Base-by-base conservation (phyloP, 352 stramenopile species). In the Phytophthora rubi region DNA sequence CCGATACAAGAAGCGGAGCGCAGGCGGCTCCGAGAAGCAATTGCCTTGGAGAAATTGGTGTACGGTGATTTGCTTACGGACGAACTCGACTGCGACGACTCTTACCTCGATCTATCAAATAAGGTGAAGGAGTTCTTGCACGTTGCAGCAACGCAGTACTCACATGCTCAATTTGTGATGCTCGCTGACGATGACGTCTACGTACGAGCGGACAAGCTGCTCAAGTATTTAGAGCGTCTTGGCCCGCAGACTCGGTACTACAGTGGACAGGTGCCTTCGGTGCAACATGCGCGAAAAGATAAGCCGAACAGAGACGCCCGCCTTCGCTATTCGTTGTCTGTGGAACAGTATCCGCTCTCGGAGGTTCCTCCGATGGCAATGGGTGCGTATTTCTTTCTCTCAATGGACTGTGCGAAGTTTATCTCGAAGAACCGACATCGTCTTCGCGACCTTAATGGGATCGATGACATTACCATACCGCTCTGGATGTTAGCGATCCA, bases 401-500 rank as follows among this genome's bases (percentile, higher is more conserved):
- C 78, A 16, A 70, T 71, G 45, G 78, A 85, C 55, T 79, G 74
- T 28, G 76, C 71, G 3, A 21, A 77, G 45, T 86, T 80, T 45
- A 68, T 86, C 28, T 72, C 66, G 12, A 51, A 55, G n/a, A 86
- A 86, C 59, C 57, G 56, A 1, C 63, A 53, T 59, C 63, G 47
- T 6, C 39, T 81, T 15, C 66, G 62, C 6, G 67, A 59, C 16
- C 32, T 86, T 2, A 80, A 77, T 3, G 60, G 53, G 3, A 66
- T 91, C 3, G 83, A 90, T 42, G 83, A 91, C 62, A 83, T 87
- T 15, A 80, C 81, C 0, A 61, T 91, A 9, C 70, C 79, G 3
- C 64, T 86, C 8, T 91, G 83, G 83, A 65, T 91, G 62, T 53
- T 89, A 4, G 69, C 60, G 2, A 73, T 88, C 3, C 76, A 90